Evolutionary conservation across 2,329 filamentous ascomycete genomes (phyloP).

Genomic region (Colletotrichum agaves): DNA sequence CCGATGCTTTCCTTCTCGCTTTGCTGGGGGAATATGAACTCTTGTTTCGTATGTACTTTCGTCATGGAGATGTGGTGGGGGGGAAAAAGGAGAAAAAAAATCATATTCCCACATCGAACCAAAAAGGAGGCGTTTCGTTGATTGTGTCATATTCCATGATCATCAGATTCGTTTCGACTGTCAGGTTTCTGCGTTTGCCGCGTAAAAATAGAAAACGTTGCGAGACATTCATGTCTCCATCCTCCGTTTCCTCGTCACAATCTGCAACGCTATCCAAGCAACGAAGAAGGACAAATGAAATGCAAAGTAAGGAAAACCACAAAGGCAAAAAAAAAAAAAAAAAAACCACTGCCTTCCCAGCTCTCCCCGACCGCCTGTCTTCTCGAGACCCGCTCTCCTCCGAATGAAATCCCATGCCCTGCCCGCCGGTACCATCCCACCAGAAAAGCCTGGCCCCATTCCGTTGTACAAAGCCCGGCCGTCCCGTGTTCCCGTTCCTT

Average conservation of each 20-base stretch:
- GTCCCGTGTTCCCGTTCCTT: slow-evolving; percentile 25
- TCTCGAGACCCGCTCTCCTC: slow-evolving; percentile 38
- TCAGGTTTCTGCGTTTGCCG: slow-evolving; percentile 25
- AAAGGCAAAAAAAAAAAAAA: slow-evolving; percentile 35
- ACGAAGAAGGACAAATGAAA: slow-evolving; percentile 22
- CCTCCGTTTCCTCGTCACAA: slow-evolving; percentile 10
- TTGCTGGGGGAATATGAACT: neutral
- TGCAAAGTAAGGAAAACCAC: neutral
- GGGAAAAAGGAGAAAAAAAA: neutral
- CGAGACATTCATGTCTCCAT: slow-evolving; percentile 19
- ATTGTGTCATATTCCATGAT: neutral
- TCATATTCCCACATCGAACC: neutral
- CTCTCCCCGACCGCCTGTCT: neutral
- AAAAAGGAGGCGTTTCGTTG: neutral
- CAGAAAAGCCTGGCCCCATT: neutral
- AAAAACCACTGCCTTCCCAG: slow-evolving; percentile 12
- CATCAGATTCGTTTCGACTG: slow-evolving; percentile 34
- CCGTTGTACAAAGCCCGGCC: neutral
- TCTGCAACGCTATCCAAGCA: slow-evolving; percentile 8
- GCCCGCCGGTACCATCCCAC: neutral
- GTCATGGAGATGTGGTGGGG: neutral
- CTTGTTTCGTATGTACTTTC: neutral
- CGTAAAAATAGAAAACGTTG: slow-evolving; percentile 6
- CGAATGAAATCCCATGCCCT: neutral
- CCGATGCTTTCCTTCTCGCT: slow-evolving; percentile 4